Base-by-base conservation (phyloP, 2,329 filamentous ascomycete species). In the Talaromyces rugulosus region DNA sequence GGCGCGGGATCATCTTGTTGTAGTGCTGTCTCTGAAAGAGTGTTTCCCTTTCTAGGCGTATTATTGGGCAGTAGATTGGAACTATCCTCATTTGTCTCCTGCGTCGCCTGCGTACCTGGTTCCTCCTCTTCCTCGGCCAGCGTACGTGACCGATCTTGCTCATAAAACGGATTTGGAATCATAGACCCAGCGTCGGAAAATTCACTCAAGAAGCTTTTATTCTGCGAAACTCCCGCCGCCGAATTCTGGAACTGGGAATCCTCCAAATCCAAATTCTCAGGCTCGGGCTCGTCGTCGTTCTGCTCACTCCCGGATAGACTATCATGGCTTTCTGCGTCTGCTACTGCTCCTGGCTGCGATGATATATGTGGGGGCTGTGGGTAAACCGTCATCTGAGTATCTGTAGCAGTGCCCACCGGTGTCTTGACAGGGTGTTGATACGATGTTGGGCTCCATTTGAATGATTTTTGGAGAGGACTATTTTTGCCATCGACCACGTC, bases 131-230 rank as follows among this genome's bases (percentile, higher is more conserved):
- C 34, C 5, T 30, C 27, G 3, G 27, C 52, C 16, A 30, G 18
- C 16, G 9, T 53, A 42, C 31, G 18, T 40, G 23, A 64, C 64
- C 55, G 66, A 56, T 72, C 71, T 14, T 68, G 63, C 40, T 74
- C 67, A 56, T 70, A 73, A 57, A 74, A 74, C 6, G 73, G 73
- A 62, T 75, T 74, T 2, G 68, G 68, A 7, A 74, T 68, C 14
- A 61, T 61, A 5, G 67, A 68, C 52, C 51, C 23, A 11, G 53
- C 33, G 42, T 53, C 56, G 4, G 51, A 59, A 16, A 42, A 33
- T 30, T 28, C 34, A 31, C 54, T 44, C 16, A 44, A 18, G 16
- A 36, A 36, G 33, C 33, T 36, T 12, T 36, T 36, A 12, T 23
- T 23, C 18, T 47, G 42, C 42, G 42, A 47, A 47, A 47, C 7